Evolutionary conservation across 805 yeast species (phyloP), one percentile per base, ranked within the genome.

Genomic region (Lachancea waltii): DNA sequence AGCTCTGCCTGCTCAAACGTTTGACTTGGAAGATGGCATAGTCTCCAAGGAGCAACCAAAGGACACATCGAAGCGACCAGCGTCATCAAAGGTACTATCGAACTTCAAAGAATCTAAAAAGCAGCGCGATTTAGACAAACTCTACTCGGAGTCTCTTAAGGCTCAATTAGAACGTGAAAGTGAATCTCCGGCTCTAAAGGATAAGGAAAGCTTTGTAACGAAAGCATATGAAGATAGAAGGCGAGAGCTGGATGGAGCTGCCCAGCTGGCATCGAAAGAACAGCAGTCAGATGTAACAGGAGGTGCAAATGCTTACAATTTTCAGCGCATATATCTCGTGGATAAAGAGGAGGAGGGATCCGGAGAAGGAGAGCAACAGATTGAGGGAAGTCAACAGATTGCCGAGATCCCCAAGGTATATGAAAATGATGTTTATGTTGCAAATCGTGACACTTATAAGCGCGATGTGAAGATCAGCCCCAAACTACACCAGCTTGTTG

Each of bases 161-260:
- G 44, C 58, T 7, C 66, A 61, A 27, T 51, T 60, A 28, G 71
- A 68, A 40, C 45, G 70, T 7, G 62, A 63, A 22, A 39, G 7
- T 23, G 26, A 23, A 5, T 3, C 26, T 23, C 57, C 7, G 65
- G 61, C 26, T 51, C 60, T 28, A 71, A 68, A 40, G 45, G 70
- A 7, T 62, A 63, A 22, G 38, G 72, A 70, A 33, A 65, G 56
- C 18, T 77, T 75, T 56, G 70, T 74, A 7, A 69, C 79, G 1
- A 52, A 62, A 1, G 68, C 70, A 0, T 78, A 76, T 48, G 63
- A 65, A 46, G 53, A 53, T 28, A 63, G 63, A 38, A 65, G 63
- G 44, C 57, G 58, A 26, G 64, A 54, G 31, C 39, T 57, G 16
- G 53, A 52, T 24, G 42, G 17, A 5, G 40, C 31, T 15, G 13